Evolutionary conservation across 805 yeast species (phyloP).

Genomic region (Kluyveromyces starmeri): DNA sequence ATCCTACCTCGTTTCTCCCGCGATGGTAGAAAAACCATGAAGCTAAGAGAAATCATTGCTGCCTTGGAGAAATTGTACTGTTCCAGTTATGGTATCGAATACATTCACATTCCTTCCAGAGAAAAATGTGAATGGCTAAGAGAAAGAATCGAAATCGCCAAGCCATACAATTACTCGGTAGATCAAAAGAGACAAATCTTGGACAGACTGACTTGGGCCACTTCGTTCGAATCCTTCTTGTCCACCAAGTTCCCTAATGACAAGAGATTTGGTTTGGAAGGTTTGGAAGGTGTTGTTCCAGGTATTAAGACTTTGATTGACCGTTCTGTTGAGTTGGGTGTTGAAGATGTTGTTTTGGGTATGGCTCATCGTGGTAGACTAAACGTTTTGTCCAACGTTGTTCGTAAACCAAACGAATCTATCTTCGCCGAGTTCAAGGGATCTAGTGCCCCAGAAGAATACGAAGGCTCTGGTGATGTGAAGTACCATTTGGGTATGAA

Average conservation of each 20-base stretch:
- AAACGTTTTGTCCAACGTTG: conserved; percentile 95
- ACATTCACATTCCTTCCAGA: conserved; percentile 92
- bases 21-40: conserved; percentile 49
- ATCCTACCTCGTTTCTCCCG: conserved; percentile 84
- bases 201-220: conserved; percentile 95
- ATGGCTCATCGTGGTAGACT: conserved; percentile 99
- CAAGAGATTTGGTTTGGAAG: conserved; percentile 97
- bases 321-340: conserved; percentile 83
- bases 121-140: conserved; percentile 97
- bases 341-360: conserved; percentile 94
- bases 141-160: conserved; percentile 89
- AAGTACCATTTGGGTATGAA: conserved; percentile 99
- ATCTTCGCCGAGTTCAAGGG: conserved; percentile 95
- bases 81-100: conserved; percentile 84
- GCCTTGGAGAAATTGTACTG: conserved; percentile 82
- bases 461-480: conserved; percentile 97
- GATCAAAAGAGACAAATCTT: conserved; percentile 95
- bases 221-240: conserved; percentile 86
- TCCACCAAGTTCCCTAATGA: conserved; percentile 96
- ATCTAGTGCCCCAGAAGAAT: conserved; percentile 63
- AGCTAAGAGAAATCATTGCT: conserved; percentile 68
- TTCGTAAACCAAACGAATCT: conserved; percentile 96
- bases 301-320: conserved; percentile 96
- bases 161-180: conserved; percentile 68
- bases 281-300: conserved; percentile 94